A percentile compares a stretch with the other conserved stretches of the same genome.
These are phyloP conservation scores for Cavenderia fasciculata DNA, from an alignment of 78 protist species.

Conservation along the genomic window DNA sequence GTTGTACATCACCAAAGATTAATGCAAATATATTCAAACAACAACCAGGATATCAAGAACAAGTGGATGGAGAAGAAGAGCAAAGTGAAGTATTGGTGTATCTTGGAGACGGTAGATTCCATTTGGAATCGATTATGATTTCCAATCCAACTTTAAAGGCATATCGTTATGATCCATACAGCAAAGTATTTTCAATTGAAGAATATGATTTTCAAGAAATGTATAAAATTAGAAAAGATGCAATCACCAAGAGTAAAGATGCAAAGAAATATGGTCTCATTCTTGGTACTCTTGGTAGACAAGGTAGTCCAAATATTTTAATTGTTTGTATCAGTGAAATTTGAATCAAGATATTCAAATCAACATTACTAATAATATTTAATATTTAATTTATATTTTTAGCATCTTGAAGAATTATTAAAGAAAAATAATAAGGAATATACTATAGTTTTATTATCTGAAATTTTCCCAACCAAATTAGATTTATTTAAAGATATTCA, in stretches of 20 bases:
- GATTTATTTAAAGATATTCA: conserved; percentile 86
- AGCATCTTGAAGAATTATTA: conserved; percentile 68
- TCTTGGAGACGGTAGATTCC: conserved; percentile 99
- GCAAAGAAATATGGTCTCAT: conserved; percentile 75
- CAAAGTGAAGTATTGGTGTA: conserved; percentile 73
- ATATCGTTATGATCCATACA: conserved; percentile 94
- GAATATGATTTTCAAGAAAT: conserved; percentile 86
- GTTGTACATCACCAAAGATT: conserved; percentile 95
- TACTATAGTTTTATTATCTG: conserved; percentile 75
- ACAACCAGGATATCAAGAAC: neutral
- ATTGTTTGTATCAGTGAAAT: neutral
- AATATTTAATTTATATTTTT: neutral
- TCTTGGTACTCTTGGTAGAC: conserved; percentile 97
- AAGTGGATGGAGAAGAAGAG: neutral
- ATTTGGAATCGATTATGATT: conserved; percentile 97
- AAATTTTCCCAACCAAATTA: conserved; percentile 94
- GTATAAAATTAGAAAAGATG: conserved; percentile 75
- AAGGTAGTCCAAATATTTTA: conserved; percentile 92
- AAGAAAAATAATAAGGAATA: conserved; percentile 23
- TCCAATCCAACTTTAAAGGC: conserved; percentile 94
- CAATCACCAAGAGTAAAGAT: conserved; percentile 55
- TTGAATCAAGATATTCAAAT: neutral
- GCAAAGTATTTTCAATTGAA: conserved; percentile 85
- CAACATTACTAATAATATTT: neutral
- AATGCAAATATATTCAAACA: no score